Conservation (phyloP, 768 basidiomycete genomes). For the Russula ochroleuca region DNA sequence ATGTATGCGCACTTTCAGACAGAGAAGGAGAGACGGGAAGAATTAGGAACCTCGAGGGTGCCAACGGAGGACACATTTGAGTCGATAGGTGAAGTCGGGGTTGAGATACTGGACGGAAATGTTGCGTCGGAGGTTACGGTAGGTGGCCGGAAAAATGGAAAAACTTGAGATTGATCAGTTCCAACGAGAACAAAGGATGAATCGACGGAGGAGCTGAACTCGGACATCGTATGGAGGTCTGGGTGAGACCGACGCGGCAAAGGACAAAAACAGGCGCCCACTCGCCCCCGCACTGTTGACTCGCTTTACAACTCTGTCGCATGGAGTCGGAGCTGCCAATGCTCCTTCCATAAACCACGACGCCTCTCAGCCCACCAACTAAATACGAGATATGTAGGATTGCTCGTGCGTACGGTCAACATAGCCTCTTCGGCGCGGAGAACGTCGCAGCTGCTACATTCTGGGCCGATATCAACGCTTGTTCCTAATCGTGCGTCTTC, state of each 20-base stretch:
- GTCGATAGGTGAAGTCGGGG: slow-evolving; percentile 20
- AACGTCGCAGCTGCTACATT: no score
- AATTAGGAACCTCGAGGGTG: slow-evolving; percentile 11
- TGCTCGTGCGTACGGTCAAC: no score
- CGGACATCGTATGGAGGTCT: slow-evolving; percentile 6
- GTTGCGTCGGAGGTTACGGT: slow-evolving; percentile 18
- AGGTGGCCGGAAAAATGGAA: slow-evolving; percentile 11
- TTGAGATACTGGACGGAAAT: slow-evolving; percentile 23
- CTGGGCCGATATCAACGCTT: no score
- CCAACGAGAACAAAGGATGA: slow-evolving; percentile 18
- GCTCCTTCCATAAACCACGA: no score
- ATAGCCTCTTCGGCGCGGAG: no score
- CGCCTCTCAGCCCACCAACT: no score
- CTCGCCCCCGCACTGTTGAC: no score
- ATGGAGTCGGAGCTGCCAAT: no score
- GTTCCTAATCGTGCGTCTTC: no score
- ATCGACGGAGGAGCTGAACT: slow-evolving; percentile 7
- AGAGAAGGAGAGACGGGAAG: neutral
- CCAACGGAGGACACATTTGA: slow-evolving; percentile 15
- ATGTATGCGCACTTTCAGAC: neutral
- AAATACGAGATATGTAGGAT: no score
- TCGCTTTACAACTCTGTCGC: no score
- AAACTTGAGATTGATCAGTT: slow-evolving; percentile 16
- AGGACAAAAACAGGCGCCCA: neutral
- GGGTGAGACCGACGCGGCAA: neutral